Conservation (phyloP, 179 eudicot genomes). For the Carnegiea gigantea region DNA sequence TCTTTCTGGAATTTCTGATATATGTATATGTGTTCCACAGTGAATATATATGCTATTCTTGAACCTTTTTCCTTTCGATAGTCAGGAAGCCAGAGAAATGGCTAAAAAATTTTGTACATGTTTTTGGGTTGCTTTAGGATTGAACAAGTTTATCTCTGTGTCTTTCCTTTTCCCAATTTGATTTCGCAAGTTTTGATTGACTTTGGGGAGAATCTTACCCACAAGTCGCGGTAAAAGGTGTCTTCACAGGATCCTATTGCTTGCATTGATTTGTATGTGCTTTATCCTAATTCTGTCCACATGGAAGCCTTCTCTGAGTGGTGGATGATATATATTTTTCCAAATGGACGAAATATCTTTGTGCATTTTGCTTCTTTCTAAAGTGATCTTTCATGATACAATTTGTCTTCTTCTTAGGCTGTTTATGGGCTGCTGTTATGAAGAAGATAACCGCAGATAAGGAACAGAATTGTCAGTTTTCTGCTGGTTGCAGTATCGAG, state of each 20-base stretch:
- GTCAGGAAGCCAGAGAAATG: not conserved
- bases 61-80: not conserved
- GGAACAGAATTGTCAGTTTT: not conserved
- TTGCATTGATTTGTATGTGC: not conserved
- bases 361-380: not conserved
- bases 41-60: not conserved
- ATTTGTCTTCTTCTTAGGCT: not conserved
- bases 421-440: not conserved
- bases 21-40: not conserved
- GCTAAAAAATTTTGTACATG: not conserved
- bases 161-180: not conserved
- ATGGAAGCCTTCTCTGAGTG: not conserved
- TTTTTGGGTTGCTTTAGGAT: not conserved
- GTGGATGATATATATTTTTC: not conserved
- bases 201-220: not conserved
- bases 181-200: not conserved
- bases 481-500: not conserved
- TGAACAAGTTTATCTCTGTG: not conserved
- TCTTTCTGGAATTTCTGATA: not conserved
- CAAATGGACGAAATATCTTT: not conserved
- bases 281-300: not conserved
- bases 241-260: not conserved
- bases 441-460: not conserved
- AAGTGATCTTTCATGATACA: not conserved
- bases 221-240: not conserved